Evolutionary conservation across 2,329 filamentous ascomycete genomes (phyloP).

Genomic region (Verticillium dahliae): DNA sequence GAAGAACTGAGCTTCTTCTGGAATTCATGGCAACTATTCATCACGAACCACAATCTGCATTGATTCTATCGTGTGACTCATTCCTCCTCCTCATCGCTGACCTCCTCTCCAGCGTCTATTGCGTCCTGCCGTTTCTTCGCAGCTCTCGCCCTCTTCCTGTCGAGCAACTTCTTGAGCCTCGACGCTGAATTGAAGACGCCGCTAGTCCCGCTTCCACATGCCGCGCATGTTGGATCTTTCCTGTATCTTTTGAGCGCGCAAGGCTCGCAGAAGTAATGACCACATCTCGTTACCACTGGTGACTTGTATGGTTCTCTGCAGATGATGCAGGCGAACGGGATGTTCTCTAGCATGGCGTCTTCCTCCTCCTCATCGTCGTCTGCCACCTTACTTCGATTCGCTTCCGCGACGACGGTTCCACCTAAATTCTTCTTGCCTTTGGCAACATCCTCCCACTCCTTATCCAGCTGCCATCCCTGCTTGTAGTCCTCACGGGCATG

Average conservation of each 20-base stretch:
- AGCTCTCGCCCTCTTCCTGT: conserved; percentile 60
- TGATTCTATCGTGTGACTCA: conserved; percentile 2
- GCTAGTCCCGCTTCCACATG: conserved; percentile 76
- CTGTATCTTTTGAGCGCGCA: conserved; percentile 84
- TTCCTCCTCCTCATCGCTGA: conserved; percentile 36
- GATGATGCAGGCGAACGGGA: conserved; percentile 85
- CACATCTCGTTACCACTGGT: conserved; percentile 82
- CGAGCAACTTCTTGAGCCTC: conserved; percentile 72
- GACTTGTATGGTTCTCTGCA: conserved; percentile 72
- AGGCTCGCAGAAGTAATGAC: conserved; percentile 91
- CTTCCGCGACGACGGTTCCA: conserved; percentile 56
- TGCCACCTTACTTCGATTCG: conserved; percentile 35
- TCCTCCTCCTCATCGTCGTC: conserved; percentile 47
- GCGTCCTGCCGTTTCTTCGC: conserved; percentile 50
- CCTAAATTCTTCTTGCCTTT: conserved; percentile 60
- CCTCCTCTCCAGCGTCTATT: conserved; percentile 42
- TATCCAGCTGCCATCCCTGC: conserved; percentile 91
- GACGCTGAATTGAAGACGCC: conserved; percentile 89
- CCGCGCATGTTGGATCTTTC: conserved; percentile 80
- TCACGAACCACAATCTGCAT: neutral
- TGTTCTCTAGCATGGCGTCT: conserved; percentile 68
- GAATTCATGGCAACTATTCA: neutral
- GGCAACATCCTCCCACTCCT: conserved; percentile 83
- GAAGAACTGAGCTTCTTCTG: neutral
- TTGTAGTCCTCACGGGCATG: conserved; percentile 75